Evolutionary conservation across 2,329 filamentous ascomycete species (phyloP).

Genomic region (Cordyceps tenuipes): DNA sequence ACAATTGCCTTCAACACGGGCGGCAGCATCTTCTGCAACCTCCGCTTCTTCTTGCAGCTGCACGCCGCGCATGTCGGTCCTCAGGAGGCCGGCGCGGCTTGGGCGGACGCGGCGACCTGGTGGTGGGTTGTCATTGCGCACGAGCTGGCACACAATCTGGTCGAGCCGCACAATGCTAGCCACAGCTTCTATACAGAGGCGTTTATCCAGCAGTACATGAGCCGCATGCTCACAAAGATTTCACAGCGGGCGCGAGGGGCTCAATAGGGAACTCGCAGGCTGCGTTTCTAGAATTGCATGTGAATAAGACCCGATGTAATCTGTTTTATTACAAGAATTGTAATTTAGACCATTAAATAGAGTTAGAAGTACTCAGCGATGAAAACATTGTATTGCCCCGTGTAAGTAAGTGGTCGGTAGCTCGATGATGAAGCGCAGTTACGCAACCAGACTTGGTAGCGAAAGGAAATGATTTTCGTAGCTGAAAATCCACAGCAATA

Average conservation of each 20-base stretch:
- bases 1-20: constrained; percentile 89
- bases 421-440: neutral
- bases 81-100: constrained; percentile 32
- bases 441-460: neutral
- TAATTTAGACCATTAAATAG: neutral
- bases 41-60: constrained; percentile 75
- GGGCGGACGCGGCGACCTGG: constrained; percentile 65
- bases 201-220: constrained; percentile 70
- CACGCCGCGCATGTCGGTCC: constrained; percentile 47
- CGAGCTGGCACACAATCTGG: constrained; percentile 90
- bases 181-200: constrained; percentile 83
- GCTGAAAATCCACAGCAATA: too few species aligned
- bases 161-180: constrained; percentile 64
- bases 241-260: constrained; percentile 7
- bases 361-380: neutral
- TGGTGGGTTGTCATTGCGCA: constrained; percentile 97
- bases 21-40: constrained; percentile 89
- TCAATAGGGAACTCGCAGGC: neutral
- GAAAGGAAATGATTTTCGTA: too few species aligned
- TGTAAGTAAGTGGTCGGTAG: neutral
- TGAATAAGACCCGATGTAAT: neutral
- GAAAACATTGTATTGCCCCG: neutral
- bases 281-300: neutral
- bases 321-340: neutral
- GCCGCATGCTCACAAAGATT: constrained; percentile 53